Evolutionary conservation across 129 eudicot species (phyloP).

Genomic region (Centella asiatica): DNA sequence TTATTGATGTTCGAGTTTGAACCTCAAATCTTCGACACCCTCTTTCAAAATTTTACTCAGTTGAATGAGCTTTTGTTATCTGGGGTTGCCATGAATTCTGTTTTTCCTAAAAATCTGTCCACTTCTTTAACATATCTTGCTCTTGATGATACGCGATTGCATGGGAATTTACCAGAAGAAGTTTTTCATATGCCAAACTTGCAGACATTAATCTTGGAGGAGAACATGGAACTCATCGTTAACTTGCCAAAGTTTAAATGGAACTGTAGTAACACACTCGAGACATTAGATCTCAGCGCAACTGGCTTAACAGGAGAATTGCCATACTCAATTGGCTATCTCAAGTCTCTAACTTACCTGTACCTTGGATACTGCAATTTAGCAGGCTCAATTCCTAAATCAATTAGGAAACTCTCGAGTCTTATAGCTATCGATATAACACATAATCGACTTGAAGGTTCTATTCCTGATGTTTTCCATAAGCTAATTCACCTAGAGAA

Average conservation of each 20-base stretch:
- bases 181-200: conserved; percentile 21
- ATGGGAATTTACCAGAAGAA: conserved; percentile 20
- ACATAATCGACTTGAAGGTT: not conserved
- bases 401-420: conserved; percentile 20
- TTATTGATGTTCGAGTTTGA: not conserved
- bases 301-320: conserved; percentile 17
- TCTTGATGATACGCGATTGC: conserved; percentile 15
- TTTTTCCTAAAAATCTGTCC: conserved; percentile 16
- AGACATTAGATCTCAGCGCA: conserved; percentile 2
- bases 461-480: conserved; percentile 4
- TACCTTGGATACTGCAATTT: conserved; percentile 13
- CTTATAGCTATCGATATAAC: not conserved
- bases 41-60: conserved; percentile 15
- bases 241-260: conserved; percentile 12
- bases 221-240: conserved; percentile 15
- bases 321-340: conserved; percentile 22
- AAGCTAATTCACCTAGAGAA: not conserved
- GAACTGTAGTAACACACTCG: conserved; percentile 14
- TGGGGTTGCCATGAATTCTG: not conserved
- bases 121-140: conserved; percentile 12
- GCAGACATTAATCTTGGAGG: conserved; percentile 10
- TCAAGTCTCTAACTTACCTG: conserved; percentile 13
- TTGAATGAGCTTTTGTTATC: conserved; percentile 13
- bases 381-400: conserved; percentile 18
- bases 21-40: not conserved